Conservation (phyloP, 768 basidiomycete species). For the Mycena vitilis region DNA sequence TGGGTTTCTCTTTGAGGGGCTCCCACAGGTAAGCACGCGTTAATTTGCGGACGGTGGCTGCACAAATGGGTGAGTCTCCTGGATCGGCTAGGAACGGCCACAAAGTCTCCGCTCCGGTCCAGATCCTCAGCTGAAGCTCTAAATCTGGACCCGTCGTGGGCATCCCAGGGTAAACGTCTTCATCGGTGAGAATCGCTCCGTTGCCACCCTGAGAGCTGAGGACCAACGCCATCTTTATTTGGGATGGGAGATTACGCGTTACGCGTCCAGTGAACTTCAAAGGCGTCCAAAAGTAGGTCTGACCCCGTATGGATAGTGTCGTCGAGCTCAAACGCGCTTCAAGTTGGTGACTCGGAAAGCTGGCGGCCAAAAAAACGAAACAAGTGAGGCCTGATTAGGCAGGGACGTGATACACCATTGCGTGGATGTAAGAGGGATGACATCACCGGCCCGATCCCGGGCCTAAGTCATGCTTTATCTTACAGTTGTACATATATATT, state of each 20-base stretch:
- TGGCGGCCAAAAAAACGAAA: too few relatives aligned
- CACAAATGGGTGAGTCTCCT: conserved; percentile 12
- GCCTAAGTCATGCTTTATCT: too few relatives aligned
- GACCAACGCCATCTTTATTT: neutral
- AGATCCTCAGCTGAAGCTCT: conserved; percentile 7
- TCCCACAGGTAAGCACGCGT: too few relatives aligned
- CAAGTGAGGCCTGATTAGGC: too few relatives aligned
- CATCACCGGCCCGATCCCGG: too few relatives aligned
- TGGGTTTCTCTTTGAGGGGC: too few relatives aligned
- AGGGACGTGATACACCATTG: too few relatives aligned
- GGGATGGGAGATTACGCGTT: neutral
- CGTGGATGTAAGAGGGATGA: too few relatives aligned
- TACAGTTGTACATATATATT: too few relatives aligned
- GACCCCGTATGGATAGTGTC: too few relatives aligned
- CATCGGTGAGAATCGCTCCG: neutral
- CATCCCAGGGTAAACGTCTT: conserved; percentile 1
- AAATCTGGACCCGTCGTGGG: conserved; percentile 9
- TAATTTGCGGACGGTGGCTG: neutral
- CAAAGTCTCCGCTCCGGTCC: conserved; percentile 1
- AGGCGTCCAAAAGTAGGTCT: neutral
- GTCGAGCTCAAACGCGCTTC: too few relatives aligned
- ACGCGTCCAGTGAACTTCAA: neutral
- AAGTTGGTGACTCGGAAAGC: too few relatives aligned
- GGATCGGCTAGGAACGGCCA: conserved; percentile 11
- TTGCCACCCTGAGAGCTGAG: neutral